These are phyloP conservation scores for Penicillium coffeae DNA, from an alignment of 495 filamentous ascomycete genomes.

Conservation along the genomic window DNA sequence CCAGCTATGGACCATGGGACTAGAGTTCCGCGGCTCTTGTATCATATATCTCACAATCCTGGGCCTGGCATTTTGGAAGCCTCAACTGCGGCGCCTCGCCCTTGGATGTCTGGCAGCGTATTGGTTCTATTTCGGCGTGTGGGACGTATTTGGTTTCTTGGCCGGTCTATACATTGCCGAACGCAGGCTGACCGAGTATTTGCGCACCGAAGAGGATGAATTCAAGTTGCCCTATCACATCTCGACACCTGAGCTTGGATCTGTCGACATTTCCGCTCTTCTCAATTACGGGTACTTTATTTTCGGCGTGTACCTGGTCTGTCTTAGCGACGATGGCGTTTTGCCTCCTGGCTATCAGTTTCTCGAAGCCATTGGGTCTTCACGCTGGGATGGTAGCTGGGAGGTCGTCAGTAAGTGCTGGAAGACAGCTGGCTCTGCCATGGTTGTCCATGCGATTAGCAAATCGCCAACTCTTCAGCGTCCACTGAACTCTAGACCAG, in stretches of 20 bases:
- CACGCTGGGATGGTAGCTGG: slow-evolving; percentile 10
- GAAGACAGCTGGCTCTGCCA: slow-evolving; percentile 8
- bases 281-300: neutral
- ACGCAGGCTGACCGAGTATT: slow-evolving; percentile 7
- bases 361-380: slow-evolving; percentile 5
- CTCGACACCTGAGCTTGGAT: neutral
- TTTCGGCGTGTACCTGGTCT: slow-evolving; percentile 8
- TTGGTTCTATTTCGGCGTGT: slow-evolving; percentile 34
- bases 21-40: slow-evolving; percentile 46
- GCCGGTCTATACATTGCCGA: slow-evolving; percentile 43
- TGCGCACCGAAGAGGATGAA: neutral
- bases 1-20: slow-evolving; percentile 50
- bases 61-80: slow-evolving; percentile 31
- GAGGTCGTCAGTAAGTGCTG: slow-evolving; percentile 10
- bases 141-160: slow-evolving; percentile 46
- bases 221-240: slow-evolving; percentile 8
- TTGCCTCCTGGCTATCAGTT: slow-evolving; percentile 10
- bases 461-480: slow-evolving; percentile 16
- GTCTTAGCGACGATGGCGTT: slow-evolving; percentile 8
- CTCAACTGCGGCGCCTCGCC: slow-evolving; percentile 28
- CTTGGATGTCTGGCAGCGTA: slow-evolving; percentile 28
- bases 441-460: slow-evolving; percentile 11
- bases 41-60: slow-evolving; percentile 40
- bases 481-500: slow-evolving; percentile 16
- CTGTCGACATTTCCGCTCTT: neutral